Evolutionary conservation across 192 early-diverging fungal genomes (phyloP).

Genomic region (Backusella circina): DNA sequence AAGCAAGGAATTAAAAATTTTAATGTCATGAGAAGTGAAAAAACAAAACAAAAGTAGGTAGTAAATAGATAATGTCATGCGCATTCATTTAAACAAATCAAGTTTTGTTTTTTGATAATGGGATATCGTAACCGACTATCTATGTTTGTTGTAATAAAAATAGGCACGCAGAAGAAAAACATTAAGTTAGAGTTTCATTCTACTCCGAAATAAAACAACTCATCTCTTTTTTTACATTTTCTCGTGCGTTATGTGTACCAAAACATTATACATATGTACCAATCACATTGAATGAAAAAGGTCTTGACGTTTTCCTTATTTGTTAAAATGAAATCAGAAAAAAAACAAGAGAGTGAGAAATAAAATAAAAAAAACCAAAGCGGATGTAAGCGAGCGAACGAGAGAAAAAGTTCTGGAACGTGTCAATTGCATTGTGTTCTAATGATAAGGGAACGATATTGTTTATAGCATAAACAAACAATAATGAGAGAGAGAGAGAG

Average conservation of each 20-base stretch:
- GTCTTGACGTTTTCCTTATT: neutral
- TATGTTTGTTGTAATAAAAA: neutral
- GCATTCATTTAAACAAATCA: neutral
- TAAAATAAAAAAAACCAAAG: neutral
- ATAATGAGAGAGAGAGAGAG: neutral
- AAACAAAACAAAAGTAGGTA: neutral
- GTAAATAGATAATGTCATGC: too few relatives aligned
- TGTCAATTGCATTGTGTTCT: neutral
- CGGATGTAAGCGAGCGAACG: neutral
- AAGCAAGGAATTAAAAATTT: neutral
- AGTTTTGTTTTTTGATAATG: neutral
- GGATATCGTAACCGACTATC: neutral
- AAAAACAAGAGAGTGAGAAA: neutral
- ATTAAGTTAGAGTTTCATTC: neutral
- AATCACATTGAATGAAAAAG: neutral
- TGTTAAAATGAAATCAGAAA: neutral
- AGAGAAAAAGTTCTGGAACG: neutral
- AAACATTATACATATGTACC: neutral
- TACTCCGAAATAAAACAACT: neutral
- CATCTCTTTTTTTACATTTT: neutral
- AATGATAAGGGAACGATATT: neutral
- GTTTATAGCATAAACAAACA: neutral
- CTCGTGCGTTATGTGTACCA: neutral
- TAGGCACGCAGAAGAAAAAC: neutral
- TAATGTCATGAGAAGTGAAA: neutral